A percentile compares a stretch with the other conserved stretches of the same genome.
phyloP scores from a whole-genome alignment of 2,329 filamentous ascomycete species.

The Diaporthe vexans region DNA sequence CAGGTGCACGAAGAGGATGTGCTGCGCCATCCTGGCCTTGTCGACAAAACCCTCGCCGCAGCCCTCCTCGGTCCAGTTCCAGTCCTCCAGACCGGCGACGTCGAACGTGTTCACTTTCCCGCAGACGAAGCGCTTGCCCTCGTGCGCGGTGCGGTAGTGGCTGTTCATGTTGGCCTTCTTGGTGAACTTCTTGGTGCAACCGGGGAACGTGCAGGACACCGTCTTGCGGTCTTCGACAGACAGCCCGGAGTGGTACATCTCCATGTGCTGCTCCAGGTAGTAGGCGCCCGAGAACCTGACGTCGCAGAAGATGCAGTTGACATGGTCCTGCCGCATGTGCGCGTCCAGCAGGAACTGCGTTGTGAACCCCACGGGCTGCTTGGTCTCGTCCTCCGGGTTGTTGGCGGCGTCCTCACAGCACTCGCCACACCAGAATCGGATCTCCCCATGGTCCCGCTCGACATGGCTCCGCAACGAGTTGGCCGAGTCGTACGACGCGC shows the following conservation, averaged over 20 bases:
- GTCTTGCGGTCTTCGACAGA: constrained; percentile 74
- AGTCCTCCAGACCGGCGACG: constrained; percentile 70
- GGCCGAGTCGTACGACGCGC: constrained; percentile 79
- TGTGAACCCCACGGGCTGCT: constrained; percentile 72
- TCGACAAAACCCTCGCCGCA: constrained; percentile 83
- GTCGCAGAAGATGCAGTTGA: constrained; percentile 82
- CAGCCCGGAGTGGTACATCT: constrained; percentile 79
- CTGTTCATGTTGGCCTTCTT: constrained; percentile 85
- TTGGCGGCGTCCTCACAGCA: constrained; percentile 63
- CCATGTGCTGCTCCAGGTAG: constrained; percentile 82
- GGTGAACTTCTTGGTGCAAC: constrained; percentile 83
- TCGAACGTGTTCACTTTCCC: constrained; percentile 74
- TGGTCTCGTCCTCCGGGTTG: constrained; percentile 55
- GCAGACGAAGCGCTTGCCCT: constrained; percentile 84
- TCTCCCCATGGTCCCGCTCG: constrained; percentile 76
- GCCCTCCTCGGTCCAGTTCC: constrained; percentile 73
- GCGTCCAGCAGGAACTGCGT: constrained; percentile 79
- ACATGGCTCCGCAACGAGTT: constrained; percentile 80
- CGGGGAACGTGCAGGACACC: constrained; percentile 75
- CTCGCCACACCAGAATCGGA: constrained; percentile 82
- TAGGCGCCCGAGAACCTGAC: constrained; percentile 74
- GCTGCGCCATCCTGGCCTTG: constrained; percentile 85
- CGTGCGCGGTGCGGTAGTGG: constrained; percentile 83
- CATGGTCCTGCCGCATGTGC: constrained; percentile 81
- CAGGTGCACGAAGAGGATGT: constrained; percentile 86